These are phyloP conservation scores for Naganishia albida DNA, from an alignment of 1,284 basidiomycete species.

Conservation along the genomic window DNA sequence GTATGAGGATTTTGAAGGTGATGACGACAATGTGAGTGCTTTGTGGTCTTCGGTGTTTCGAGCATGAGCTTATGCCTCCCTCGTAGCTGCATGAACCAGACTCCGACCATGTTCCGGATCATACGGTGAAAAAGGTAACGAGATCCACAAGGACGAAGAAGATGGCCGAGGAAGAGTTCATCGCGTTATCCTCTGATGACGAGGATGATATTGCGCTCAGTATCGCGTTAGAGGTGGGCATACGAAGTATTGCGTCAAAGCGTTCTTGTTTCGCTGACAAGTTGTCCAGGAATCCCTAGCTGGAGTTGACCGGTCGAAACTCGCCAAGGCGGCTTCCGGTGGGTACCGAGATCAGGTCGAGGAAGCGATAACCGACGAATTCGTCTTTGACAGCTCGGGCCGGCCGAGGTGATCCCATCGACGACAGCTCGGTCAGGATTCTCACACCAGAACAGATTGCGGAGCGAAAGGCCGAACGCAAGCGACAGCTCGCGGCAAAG, in stretches of 20 bases:
- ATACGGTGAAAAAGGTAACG: slow-evolving; percentile 24
- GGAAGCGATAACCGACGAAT: not conserved
- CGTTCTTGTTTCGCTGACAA: not conserved
- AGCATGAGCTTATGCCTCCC: not conserved
- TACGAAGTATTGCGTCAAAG: not conserved
- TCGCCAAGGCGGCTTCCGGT: slow-evolving; percentile 18
- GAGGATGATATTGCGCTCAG: slow-evolving; percentile 22
- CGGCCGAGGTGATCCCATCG: not conserved
- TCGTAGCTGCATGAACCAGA: slow-evolving; percentile 22
- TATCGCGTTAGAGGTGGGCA: slow-evolving; percentile 20
- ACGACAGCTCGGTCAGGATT: not conserved
- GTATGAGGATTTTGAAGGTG: slow-evolving; percentile 30
- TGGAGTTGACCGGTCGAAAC: slow-evolving; percentile 17
- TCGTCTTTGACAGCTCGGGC: not conserved
- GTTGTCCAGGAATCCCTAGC: slow-evolving; percentile 11
- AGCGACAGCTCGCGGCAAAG: not conserved
- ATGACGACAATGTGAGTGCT: slow-evolving; percentile 24
- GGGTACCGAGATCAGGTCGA: not conserved
- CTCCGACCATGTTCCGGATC: slow-evolving; percentile 10
- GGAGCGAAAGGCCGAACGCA: slow-evolving; percentile 9
- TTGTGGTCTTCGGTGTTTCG: not conserved
- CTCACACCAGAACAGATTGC: not conserved
- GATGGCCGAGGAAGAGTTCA: slow-evolving; percentile 6
- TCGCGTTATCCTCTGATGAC: slow-evolving; percentile 6
- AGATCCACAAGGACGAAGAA: slow-evolving; percentile 1